These are phyloP conservation scores for Ottelia alismoides DNA, from an alignment of 106 monocot genomes.

Conservation along the genomic window DNA sequence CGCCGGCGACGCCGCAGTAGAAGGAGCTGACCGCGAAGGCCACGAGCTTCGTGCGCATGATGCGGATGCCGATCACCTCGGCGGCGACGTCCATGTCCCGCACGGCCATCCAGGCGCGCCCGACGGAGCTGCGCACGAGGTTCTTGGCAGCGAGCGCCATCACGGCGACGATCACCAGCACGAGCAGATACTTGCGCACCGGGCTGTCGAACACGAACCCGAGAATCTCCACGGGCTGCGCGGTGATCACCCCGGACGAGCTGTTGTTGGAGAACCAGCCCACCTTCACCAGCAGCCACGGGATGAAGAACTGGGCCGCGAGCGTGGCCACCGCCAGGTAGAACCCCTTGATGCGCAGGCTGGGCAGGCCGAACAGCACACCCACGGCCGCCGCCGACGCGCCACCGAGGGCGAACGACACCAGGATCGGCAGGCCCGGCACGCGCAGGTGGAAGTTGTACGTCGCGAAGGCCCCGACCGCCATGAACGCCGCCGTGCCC, in stretches of 20 bases:
- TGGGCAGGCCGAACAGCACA: background rate
- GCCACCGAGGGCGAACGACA: background rate
- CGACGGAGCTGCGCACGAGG: background rate
- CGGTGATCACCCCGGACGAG: background rate
- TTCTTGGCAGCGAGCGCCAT: background rate
- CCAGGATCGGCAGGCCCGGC: background rate
- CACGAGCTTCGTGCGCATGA: background rate
- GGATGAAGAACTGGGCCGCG: background rate
- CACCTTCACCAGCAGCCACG: background rate
- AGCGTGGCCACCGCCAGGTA: background rate
- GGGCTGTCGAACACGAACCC: background rate
- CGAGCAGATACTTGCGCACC: background rate
- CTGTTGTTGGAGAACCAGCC: background rate
- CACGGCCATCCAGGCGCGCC: background rate
- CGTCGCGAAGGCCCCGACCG: background rate
- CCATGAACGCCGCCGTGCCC: background rate
- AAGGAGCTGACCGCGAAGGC: background rate
- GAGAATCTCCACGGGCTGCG: background rate
- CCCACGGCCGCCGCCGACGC: background rate
- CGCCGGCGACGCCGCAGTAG: background rate
- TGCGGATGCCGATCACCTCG: background rate
- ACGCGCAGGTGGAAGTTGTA: background rate
- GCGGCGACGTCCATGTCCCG: background rate
- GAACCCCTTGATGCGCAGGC: background rate
- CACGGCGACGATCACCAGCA: background rate